Evolutionary conservation across 768 basidiomycete species (phyloP).

Genomic region (Tremella yokohamensis): DNA sequence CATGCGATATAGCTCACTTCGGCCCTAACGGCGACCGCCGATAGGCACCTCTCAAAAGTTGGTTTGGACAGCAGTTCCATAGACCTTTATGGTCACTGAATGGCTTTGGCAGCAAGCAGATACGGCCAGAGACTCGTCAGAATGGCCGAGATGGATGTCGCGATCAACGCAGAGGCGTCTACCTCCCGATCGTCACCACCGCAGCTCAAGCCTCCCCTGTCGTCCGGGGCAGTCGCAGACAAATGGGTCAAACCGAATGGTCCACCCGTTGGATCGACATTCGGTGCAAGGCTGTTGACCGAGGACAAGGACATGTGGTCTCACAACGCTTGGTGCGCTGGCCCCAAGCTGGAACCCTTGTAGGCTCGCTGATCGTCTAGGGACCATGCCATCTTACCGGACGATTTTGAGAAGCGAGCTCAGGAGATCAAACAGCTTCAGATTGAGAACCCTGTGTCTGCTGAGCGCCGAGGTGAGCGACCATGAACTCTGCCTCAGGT

Average conservation of each 20-base stretch:
- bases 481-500: not conserved
- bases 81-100: not conserved
- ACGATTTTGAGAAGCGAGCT: slow-evolving; percentile 74
- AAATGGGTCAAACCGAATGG: slow-evolving; percentile 45
- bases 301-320: slow-evolving; percentile 44
- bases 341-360: not conserved
- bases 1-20: slow-evolving; percentile 6
- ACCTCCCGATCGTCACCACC: too few relatives aligned
- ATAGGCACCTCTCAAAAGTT: not conserved
- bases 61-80: not conserved
- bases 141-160: not conserved
- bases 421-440: slow-evolving; percentile 68
- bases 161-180: not conserved
- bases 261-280: slow-evolving; percentile 40
- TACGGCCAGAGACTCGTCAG: slow-evolving; percentile 1
- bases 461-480: slow-evolving; percentile 62
- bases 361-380: slow-evolving; percentile 17
- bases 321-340: slow-evolving; percentile 58
- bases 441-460: slow-evolving; percentile 66
- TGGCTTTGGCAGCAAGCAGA: too few relatives aligned
- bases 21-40: not conserved
- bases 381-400: slow-evolving; percentile 53
- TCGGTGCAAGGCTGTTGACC: slow-evolving; percentile 42
- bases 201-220: too few relatives aligned
- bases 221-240: slow-evolving; percentile 23